phyloP scores from a whole-genome alignment of 371 early-diverging fungal genomes.

The Mucor lusitanicus region DNA sequence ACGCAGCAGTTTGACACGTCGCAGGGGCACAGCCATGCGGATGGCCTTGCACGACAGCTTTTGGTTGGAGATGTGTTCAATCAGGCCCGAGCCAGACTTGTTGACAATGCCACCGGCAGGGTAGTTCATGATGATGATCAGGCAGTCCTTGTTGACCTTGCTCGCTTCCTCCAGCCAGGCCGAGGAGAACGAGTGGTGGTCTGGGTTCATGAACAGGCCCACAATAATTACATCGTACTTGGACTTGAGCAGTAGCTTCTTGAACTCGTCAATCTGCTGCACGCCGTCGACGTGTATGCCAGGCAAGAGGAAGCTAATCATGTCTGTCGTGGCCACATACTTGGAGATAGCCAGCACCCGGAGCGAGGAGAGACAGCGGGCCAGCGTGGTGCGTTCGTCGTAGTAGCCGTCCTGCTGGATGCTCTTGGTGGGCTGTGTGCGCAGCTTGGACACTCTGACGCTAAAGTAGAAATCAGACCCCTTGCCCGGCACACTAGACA shows the following conservation, averaged over 20 bases:
- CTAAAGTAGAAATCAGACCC: constrained; percentile 62
- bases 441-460: constrained; percentile 40
- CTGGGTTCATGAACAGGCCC: constrained; percentile 29
- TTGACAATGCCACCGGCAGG: constrained; percentile 32
- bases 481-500: constrained; percentile 52
- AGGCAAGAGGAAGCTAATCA: constrained; percentile 33
- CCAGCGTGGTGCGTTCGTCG: constrained; percentile 18
- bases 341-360: constrained; percentile 39
- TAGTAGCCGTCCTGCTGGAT: constrained; percentile 20
- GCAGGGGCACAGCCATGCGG: constrained; percentile 55
- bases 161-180: constrained; percentile 26
- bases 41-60: constrained; percentile 28
- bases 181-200: background rate
- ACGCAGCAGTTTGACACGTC: constrained; percentile 51
- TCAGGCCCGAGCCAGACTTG: constrained; percentile 9
- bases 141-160: constrained; percentile 12
- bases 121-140: constrained; percentile 42
- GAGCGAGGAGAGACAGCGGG: constrained; percentile 18
- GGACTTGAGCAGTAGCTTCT: background rate
- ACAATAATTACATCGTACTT: constrained; percentile 41
- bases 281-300: constrained; percentile 34
- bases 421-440: constrained; percentile 22
- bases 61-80: constrained; percentile 18
- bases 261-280: constrained; percentile 20
- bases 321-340: constrained; percentile 29